phyloP scores from a whole-genome alignment of 257 asterid species.

The Nicotiana otophora region DNA sequence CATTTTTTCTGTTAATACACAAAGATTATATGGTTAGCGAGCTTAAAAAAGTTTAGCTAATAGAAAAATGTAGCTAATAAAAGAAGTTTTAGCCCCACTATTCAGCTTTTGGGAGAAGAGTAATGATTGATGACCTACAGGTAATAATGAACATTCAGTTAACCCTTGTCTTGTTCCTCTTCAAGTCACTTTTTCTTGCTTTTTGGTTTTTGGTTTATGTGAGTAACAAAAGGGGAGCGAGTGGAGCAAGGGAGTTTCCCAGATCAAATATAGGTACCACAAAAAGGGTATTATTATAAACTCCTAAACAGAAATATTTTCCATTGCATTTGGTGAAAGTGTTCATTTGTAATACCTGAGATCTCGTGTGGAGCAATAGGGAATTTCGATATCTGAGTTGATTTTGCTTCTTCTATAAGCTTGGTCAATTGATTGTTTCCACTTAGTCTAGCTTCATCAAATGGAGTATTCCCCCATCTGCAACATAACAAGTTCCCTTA shows the following conservation, averaged over 20 bases:
- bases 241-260: background rate
- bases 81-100: background rate
- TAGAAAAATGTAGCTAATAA: background rate
- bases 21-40: background rate
- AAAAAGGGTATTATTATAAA: background rate
- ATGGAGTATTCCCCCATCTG: conserved; percentile 87
- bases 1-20: conserved; percentile 35
- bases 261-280: background rate
- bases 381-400: conserved; percentile 37
- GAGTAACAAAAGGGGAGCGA: background rate
- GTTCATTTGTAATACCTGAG: conserved; percentile 38
- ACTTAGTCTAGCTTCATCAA: conserved; percentile 65
- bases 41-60: background rate
- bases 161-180: background rate
- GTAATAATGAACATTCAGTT: background rate
- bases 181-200: background rate
- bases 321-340: background rate
- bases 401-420: conserved; percentile 66
- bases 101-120: background rate
- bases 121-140: background rate
- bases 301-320: background rate
- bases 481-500: conserved; percentile 12
- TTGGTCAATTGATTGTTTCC: conserved; percentile 70
- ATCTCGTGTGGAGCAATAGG: conserved; percentile 31
- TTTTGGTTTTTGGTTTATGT: background rate